Percentiles rank a stretch among this genome's conserved stretches.
Evolutionary conservation across 2,329 filamentous ascomycete genomes (phyloP).

Genomic region (Zalaria obscura): DNA sequence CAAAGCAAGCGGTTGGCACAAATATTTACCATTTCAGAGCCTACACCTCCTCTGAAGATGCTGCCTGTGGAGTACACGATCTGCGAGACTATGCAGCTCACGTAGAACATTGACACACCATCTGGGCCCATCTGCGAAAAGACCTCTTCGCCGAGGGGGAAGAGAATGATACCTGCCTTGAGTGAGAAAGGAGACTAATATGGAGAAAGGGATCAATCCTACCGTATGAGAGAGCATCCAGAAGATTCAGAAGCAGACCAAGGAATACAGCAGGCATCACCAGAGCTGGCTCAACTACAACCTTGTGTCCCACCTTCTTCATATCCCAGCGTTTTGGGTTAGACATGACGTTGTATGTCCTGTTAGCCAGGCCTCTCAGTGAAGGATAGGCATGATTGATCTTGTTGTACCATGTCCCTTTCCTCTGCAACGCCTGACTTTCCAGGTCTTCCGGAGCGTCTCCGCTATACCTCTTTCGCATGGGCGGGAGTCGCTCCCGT

Average conservation of each 20-base stretch:
- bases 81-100: constrained; percentile 91
- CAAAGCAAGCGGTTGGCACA: constrained; percentile 2
- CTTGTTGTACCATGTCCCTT: constrained; percentile 14
- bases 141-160: constrained; percentile 74
- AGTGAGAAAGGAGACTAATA: not conserved
- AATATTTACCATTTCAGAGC: constrained; percentile 67
- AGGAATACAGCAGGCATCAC: constrained; percentile 78
- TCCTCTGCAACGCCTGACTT: constrained; percentile 6
- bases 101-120: constrained; percentile 96
- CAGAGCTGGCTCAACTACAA: constrained; percentile 51
- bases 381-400: constrained; percentile 16
- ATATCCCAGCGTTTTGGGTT: constrained; percentile 62
- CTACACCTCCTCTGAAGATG: constrained; percentile 78
- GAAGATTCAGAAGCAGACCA: constrained; percentile 76
- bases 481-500: constrained; percentile 11
- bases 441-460: constrained; percentile 11
- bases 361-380: constrained; percentile 5
- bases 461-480: not conserved
- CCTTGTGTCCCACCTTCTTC: constrained; percentile 47
- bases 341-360: constrained; percentile 20
- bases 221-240: constrained; percentile 92
- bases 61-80: constrained; percentile 80
- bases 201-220: constrained; percentile 36
- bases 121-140: constrained; percentile 80
- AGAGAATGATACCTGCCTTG: constrained; percentile 49